Evolutionary conservation across 768 basidiomycete genomes (phyloP).

Genomic region (Pulveroboletus sp.): DNA sequence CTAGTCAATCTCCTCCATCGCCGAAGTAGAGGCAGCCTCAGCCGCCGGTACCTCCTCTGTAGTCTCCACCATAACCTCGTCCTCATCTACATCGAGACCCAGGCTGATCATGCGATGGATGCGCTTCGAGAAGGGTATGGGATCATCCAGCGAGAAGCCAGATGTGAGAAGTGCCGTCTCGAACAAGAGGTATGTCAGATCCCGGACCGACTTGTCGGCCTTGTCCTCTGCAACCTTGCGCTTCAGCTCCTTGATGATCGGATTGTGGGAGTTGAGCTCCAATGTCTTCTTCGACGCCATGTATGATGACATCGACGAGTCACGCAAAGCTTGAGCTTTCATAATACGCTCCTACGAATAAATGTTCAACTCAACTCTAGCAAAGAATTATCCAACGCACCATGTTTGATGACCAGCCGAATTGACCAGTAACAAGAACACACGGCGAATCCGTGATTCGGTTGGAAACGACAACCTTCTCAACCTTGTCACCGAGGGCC

Average conservation of each 20-base stretch:
- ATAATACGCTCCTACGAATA: constrained; percentile 81
- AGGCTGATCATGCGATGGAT: constrained; percentile 96
- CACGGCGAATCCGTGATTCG: constrained; percentile 96
- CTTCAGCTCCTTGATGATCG: constrained; percentile 95
- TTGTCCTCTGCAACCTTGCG: constrained; percentile 95
- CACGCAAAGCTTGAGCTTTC: constrained; percentile 97
- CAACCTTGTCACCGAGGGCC: constrained; percentile 97
- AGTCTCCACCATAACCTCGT: constrained; percentile 37
- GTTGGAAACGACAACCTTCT: constrained; percentile 98
- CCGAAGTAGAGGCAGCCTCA: constrained; percentile 65
- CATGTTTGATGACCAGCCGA: constrained; percentile 99
- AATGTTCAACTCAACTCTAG: background rate
- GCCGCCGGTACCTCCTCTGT: constrained; percentile 47
- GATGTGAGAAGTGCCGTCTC: constrained; percentile 96
- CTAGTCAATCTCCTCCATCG: constrained; percentile 98
- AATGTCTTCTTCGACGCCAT: constrained; percentile 99
- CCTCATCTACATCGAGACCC: constrained; percentile 86
- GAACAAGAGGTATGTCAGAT: constrained; percentile 92
- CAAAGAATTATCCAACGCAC: constrained; percentile 32
- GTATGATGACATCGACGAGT: constrained; percentile 97
- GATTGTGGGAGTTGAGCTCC: constrained; percentile 88
- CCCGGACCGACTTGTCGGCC: constrained; percentile 97
- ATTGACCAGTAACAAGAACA: constrained; percentile 97
- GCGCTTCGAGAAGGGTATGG: constrained; percentile 90
- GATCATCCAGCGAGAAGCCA: constrained; percentile 94